Percentiles rank a stretch among this genome's conserved stretches.
Conservation (phyloP, 306 rosid genomes). For the Arachis hypogaea region DNA sequence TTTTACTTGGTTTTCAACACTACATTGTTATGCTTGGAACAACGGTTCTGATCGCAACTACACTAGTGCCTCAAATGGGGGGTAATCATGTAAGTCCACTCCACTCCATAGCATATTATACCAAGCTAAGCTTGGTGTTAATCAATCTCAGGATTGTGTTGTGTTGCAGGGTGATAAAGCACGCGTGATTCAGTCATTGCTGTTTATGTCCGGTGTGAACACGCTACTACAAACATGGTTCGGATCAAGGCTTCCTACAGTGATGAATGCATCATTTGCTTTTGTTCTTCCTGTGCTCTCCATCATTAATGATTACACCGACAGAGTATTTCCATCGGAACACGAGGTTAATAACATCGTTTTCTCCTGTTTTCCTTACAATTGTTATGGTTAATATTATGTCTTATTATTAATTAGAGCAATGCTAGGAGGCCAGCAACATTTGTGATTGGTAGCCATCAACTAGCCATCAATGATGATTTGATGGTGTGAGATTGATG, state of each 20-base stretch:
- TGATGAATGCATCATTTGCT: conserved; percentile 81
- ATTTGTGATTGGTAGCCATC: no score
- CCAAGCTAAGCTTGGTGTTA: background rate
- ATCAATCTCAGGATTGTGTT: conserved; percentile 16
- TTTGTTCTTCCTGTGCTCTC: conserved; percentile 71
- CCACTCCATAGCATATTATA: background rate
- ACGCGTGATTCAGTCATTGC: conserved; percentile 81
- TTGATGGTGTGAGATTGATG: no score
- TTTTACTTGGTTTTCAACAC: conserved; percentile 84
- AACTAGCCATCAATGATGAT: no score
- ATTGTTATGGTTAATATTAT: background rate
- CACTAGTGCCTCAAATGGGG: conserved; percentile 87
- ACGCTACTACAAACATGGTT: conserved; percentile 76
- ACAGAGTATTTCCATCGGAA: conserved; percentile 49
- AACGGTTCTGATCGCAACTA: conserved; percentile 71
- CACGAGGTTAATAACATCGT: conserved; percentile 57
- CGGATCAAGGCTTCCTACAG: conserved; percentile 93
- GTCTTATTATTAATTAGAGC: background rate
- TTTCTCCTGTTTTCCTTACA: background rate
- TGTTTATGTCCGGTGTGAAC: conserved; percentile 83
- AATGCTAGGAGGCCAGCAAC: no score
- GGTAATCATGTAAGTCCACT: conserved; percentile 70
- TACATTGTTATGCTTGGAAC: conserved; percentile 97
- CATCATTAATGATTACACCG: conserved; percentile 64
- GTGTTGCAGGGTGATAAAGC: conserved; percentile 81